Evolutionary conservation across 306 rosid species (phyloP).

Genomic region (Malus asiatica): DNA sequence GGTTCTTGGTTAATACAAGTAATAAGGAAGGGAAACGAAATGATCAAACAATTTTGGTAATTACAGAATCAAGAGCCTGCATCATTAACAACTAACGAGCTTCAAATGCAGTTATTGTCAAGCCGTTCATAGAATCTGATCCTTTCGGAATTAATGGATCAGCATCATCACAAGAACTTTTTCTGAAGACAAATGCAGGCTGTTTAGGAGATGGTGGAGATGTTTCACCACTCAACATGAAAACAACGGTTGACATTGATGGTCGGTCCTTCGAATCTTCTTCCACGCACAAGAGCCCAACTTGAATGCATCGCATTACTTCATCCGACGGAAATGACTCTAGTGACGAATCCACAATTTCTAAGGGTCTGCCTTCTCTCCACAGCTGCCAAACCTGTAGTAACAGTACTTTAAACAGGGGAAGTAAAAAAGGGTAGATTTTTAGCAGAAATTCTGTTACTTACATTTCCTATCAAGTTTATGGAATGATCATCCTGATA

Average conservation of each 20-base stretch:
- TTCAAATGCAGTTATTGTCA: constrained; percentile 6
- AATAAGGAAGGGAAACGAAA: too few species aligned
- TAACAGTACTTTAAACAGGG: neutral
- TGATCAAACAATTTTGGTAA: too few species aligned
- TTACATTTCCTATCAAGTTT: neutral
- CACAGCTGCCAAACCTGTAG: constrained; percentile 34
- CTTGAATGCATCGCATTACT: constrained; percentile 49
- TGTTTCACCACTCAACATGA: constrained; percentile 42
- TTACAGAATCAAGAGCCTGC: too few species aligned
- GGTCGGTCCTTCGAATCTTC: constrained; percentile 48
- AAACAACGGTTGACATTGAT: constrained; percentile 45
- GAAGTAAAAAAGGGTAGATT: too few species aligned
- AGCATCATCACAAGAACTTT: neutral
- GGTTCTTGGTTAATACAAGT: too few species aligned
- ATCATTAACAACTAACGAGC: neutral
- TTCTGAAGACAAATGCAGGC: constrained; percentile 37
- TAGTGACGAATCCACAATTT: constrained; percentile 29
- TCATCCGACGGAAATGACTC: constrained; percentile 15
- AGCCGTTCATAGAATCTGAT: constrained; percentile 22
- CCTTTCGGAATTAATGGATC: too few species aligned
- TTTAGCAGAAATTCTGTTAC: neutral
- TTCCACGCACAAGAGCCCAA: constrained; percentile 52
- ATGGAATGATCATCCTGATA: neutral
- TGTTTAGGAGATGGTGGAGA: constrained; percentile 43
- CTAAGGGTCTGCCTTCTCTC: constrained; percentile 21